These are phyloP conservation scores for Hypomyces perniciosus DNA, from an alignment of 2,329 filamentous ascomycete species.

Conservation along the genomic window DNA sequence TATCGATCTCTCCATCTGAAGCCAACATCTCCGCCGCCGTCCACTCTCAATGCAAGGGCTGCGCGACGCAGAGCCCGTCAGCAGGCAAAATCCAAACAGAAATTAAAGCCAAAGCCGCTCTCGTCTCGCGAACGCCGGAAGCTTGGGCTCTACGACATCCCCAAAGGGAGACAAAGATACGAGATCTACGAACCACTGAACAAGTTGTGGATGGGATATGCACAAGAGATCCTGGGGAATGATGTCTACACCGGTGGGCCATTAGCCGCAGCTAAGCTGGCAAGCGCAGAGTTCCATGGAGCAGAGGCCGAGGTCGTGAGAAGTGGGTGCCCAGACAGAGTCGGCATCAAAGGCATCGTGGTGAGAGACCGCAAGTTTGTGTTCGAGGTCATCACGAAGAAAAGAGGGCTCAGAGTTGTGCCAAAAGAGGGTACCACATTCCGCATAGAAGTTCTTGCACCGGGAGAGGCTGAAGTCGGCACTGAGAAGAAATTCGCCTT, in stretches of 20 bases:
- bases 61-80: slow-evolving; percentile 45
- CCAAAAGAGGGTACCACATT: slow-evolving; percentile 92
- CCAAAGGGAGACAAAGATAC: slow-evolving; percentile 57
- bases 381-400: slow-evolving; percentile 74
- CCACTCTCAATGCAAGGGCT: slow-evolving; percentile 50
- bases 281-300: slow-evolving; percentile 85
- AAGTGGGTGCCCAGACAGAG: slow-evolving; percentile 72
- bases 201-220: slow-evolving; percentile 76
- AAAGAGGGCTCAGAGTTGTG: slow-evolving; percentile 66
- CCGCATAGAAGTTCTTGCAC: slow-evolving; percentile 59
- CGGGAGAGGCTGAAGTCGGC: slow-evolving; percentile 11
- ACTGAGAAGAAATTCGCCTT: slow-evolving; percentile 53
- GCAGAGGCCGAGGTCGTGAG: slow-evolving; percentile 76
- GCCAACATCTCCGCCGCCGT: slow-evolving; percentile 61
- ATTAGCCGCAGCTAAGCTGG: slow-evolving; percentile 64
- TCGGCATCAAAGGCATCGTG: slow-evolving; percentile 81
- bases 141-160: slow-evolving; percentile 68
- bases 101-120: slow-evolving; percentile 58
- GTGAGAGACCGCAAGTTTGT: slow-evolving; percentile 82
- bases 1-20: slow-evolving; percentile 75
- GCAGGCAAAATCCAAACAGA: slow-evolving; percentile 40
- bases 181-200: slow-evolving; percentile 72
- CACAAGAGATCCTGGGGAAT: slow-evolving; percentile 69
- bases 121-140: slow-evolving; percentile 72
- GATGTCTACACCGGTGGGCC: slow-evolving; percentile 51